Conservation (phyloP, 2,329 filamentous ascomycete species). For the Aspergillus sclerotialis region DNA sequence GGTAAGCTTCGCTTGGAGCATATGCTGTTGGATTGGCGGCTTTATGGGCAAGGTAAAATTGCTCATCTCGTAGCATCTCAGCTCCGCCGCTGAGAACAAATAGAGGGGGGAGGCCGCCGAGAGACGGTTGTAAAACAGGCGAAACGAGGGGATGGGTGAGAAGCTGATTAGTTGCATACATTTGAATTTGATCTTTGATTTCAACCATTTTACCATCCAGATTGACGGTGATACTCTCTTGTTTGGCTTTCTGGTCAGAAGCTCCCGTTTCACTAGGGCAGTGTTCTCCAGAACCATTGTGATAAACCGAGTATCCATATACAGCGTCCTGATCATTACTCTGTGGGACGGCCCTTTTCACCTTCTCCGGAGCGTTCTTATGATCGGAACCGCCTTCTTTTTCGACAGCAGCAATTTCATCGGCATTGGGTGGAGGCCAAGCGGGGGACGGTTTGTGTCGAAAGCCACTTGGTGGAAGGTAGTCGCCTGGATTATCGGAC, state of each 20-base stretch:
- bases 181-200: constrained; percentile 88
- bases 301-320: constrained; percentile 20
- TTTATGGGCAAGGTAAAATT: constrained; percentile 92
- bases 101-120: constrained; percentile 83
- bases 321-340: constrained; percentile 20
- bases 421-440: constrained; percentile 88
- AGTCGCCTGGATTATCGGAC: constrained; percentile 67
- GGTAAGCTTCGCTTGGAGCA: constrained; percentile 56
- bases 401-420: constrained; percentile 54
- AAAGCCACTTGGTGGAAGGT: constrained; percentile 82
- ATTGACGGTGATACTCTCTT: constrained; percentile 53
- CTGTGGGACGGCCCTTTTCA: constrained; percentile 10
- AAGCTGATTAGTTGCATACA: constrained; percentile 77
- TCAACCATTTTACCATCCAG: constrained; percentile 65
- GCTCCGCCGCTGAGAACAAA: constrained; percentile 82
- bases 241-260: constrained; percentile 12
- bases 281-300: constrained; percentile 8
- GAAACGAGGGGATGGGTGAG: constrained; percentile 84
- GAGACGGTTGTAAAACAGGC: constrained; percentile 75
- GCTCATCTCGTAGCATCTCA: constrained; percentile 85
- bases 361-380: constrained; percentile 14
- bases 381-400: constrained; percentile 30
- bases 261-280: constrained; percentile 15
- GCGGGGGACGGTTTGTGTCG: constrained; percentile 79
- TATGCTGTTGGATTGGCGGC: constrained; percentile 77